These are phyloP conservation scores for Tympanopsis confertula DNA, from an alignment of 2,329 filamentous ascomycete genomes.

Conservation along the genomic window DNA sequence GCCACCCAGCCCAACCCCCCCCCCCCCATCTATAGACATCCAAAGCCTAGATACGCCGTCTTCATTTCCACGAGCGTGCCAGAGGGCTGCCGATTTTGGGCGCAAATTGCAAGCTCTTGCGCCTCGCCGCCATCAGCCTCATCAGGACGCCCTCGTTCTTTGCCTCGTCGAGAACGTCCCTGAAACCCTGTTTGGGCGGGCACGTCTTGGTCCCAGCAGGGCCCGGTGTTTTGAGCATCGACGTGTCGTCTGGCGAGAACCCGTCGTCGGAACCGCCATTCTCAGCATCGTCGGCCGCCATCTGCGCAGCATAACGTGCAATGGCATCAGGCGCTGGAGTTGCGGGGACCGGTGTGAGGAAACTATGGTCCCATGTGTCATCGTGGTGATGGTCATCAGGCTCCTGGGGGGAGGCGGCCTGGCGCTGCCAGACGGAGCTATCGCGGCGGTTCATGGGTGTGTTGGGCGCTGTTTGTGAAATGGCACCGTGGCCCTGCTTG, in stretches of 20 bases:
- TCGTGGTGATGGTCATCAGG: slow-evolving; percentile 23
- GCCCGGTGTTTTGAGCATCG: slow-evolving; percentile 18
- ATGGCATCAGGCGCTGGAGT: slow-evolving; percentile 45
- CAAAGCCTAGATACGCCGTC: too few species aligned
- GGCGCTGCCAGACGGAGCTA: slow-evolving; percentile 42
- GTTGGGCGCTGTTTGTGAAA: slow-evolving; percentile 25
- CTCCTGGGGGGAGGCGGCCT: slow-evolving; percentile 26
- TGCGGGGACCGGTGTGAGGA: slow-evolving; percentile 44
- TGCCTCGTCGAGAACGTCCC: slow-evolving; percentile 31
- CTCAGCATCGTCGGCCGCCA: slow-evolving; percentile 23
- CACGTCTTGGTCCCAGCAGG: slow-evolving; percentile 37
- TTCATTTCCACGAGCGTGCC: slow-evolving; percentile 38
- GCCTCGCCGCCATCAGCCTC: slow-evolving; percentile 57
- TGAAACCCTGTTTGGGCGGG: slow-evolving; percentile 33
- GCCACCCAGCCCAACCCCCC: too few species aligned
- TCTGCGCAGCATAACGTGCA: slow-evolving; percentile 35
- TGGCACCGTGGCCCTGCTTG: slow-evolving; percentile 14
- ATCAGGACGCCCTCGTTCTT: slow-evolving; percentile 46
- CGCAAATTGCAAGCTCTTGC: slow-evolving; percentile 69
- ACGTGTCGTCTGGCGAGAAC: slow-evolving; percentile 6
- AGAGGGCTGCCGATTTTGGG: slow-evolving; percentile 66
- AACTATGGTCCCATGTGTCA: slow-evolving; percentile 14
- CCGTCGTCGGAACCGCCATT: slow-evolving; percentile 10
- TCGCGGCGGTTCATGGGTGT: slow-evolving; percentile 40
- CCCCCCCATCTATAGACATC: too few species aligned